These are phyloP conservation scores for Pseudocercospora fijiensis DNA, from an alignment of 2,329 filamentous ascomycete genomes.

Conservation along the genomic window DNA sequence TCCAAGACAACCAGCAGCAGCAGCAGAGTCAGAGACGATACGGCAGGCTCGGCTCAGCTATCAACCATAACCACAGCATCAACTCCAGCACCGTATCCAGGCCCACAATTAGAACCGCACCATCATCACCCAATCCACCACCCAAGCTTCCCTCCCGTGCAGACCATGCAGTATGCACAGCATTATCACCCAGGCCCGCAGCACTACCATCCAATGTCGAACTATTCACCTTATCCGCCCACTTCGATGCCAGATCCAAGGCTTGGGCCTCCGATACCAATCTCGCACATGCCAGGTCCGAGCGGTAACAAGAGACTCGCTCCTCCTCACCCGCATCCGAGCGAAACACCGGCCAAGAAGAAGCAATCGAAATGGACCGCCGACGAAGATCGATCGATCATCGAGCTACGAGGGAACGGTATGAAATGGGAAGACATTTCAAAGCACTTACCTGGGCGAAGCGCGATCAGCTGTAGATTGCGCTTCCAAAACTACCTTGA, in stretches of 20 bases:
- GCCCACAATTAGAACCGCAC: conserved; percentile 20
- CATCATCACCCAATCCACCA: conserved; percentile 21
- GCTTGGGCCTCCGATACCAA: conserved; percentile 29
- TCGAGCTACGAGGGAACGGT: conserved; percentile 80
- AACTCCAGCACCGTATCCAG: conserved; percentile 27
- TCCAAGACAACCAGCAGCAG: conserved; percentile 33
- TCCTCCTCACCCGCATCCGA: conserved; percentile 49
- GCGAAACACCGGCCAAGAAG: conserved; percentile 75
- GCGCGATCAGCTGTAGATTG: conserved; percentile 87
- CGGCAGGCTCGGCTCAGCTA: conserved; percentile 21
- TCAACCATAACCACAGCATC: conserved; percentile 29
- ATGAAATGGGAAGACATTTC: conserved; percentile 99
- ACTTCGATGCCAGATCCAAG: conserved; percentile 32
- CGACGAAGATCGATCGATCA: conserved; percentile 90
- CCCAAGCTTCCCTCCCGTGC: conserved; percentile 31
- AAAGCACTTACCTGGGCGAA: conserved; percentile 82
- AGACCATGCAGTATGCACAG: conserved; percentile 32
- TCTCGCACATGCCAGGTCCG: conserved; percentile 45
- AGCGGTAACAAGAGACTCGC: conserved; percentile 42
- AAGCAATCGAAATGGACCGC: conserved; percentile 97
- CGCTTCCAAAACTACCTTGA: conserved; percentile 98
- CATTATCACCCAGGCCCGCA: conserved; percentile 25
- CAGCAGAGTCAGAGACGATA: conserved; percentile 31
- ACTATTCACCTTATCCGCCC: conserved; percentile 33
- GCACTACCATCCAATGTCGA: conserved; percentile 32